phyloP scores from a whole-genome alignment of 2,329 filamentous ascomycete species.

The Aureobasidium namibiae region DNA sequence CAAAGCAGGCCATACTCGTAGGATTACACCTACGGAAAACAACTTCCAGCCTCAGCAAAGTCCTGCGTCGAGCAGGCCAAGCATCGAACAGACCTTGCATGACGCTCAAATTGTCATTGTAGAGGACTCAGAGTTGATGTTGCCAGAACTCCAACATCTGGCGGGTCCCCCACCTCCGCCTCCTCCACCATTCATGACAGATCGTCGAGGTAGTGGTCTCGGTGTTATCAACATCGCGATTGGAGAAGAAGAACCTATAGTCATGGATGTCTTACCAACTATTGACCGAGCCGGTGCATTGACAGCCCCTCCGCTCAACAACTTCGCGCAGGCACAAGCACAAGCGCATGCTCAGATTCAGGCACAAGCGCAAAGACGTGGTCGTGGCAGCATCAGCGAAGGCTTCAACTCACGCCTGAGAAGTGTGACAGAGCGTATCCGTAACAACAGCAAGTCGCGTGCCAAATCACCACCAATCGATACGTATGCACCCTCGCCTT shows the following conservation, averaged over 20 bases:
- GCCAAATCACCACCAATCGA: conserved; percentile 38
- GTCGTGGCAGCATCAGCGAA: conserved; percentile 50
- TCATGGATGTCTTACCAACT: conserved; percentile 16
- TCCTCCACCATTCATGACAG: conserved; percentile 28
- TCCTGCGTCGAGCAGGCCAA: conserved; percentile 37
- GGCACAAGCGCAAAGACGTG: conserved; percentile 41
- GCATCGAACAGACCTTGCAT: conserved; percentile 47
- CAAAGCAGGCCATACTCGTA: conserved; percentile 30
- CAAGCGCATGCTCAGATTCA: conserved; percentile 19
- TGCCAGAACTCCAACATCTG: conserved; percentile 56
- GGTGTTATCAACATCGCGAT: conserved; percentile 39
- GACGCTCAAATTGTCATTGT: conserved; percentile 37
- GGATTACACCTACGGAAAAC: conserved; percentile 36
- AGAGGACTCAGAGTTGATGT: conserved; percentile 29
- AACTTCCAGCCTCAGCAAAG: conserved; percentile 16
- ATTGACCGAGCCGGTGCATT: conserved; percentile 21
- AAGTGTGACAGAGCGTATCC: conserved; percentile 51
- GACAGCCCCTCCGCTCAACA: conserved; percentile 24
- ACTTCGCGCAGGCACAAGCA: conserved; percentile 16
- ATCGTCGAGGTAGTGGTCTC: conserved; percentile 15
- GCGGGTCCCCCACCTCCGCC: conserved; percentile 41
- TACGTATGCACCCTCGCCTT: conserved; percentile 28
- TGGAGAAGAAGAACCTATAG: conserved; percentile 27
- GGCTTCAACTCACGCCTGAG: conserved; percentile 48
- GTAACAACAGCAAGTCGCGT: conserved; percentile 47